Conservation (phyloP, 2,329 filamentous ascomycete genomes). For the Ceratocystis lukuohia region DNA sequence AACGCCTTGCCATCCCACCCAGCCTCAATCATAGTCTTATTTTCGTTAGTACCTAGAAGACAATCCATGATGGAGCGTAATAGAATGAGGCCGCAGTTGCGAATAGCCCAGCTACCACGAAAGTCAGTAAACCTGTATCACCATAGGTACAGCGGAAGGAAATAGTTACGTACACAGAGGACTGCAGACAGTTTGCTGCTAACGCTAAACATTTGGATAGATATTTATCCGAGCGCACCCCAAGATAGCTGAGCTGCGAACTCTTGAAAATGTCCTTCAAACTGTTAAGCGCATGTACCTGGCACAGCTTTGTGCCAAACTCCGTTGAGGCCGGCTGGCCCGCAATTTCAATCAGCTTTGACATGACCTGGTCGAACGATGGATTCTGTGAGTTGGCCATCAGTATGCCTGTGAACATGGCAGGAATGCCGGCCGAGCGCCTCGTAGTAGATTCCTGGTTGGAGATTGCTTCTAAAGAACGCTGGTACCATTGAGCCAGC, state of each 20-base stretch:
- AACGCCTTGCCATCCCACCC: constrained; percentile 52
- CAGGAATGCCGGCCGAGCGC: constrained; percentile 81
- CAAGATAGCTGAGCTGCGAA: constrained; percentile 58
- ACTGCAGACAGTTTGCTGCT: constrained; percentile 67
- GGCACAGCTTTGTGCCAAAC: constrained; percentile 57
- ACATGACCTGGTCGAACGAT: constrained; percentile 52
- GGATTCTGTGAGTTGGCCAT: constrained; percentile 45
- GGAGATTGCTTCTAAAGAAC: constrained; percentile 56
- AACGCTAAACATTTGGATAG: constrained; percentile 62
- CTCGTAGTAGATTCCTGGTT: constrained; percentile 71
- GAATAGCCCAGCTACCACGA: constrained; percentile 63
- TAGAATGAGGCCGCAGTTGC: constrained; percentile 83
- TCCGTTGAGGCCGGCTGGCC: constrained; percentile 39
- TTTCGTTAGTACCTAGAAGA: constrained; percentile 63
- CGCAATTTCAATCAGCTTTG: constrained; percentile 47
- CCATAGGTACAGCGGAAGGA: constrained; percentile 10
- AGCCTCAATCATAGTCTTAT: constrained; percentile 45
- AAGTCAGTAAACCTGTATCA: constrained; percentile 9
- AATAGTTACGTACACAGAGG: constrained; percentile 49
- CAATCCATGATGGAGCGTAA: constrained; percentile 73
- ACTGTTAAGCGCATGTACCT: constrained; percentile 91
- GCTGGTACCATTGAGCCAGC: constrained; percentile 58
- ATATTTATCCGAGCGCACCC: constrained; percentile 58
- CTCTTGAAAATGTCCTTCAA: constrained; percentile 85
- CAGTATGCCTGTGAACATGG: constrained; percentile 70